Evolutionary conservation across 2,329 filamentous ascomycete species (phyloP).

Genomic region (Aspergillus sclerotialis): DNA sequence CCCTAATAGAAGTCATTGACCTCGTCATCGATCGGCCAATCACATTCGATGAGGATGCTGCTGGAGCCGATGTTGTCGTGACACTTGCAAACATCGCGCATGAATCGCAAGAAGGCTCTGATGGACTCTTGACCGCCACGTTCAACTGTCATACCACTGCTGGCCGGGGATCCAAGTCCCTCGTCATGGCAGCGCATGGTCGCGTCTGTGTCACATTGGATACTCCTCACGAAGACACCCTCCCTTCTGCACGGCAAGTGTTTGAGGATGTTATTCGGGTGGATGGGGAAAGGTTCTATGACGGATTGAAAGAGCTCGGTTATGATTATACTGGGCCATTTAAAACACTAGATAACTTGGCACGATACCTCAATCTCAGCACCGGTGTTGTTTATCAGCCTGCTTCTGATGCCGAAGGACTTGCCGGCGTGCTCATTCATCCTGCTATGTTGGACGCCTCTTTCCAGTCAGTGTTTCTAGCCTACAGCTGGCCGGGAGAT

Average conservation of each 20-base stretch:
- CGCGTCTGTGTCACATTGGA: no score
- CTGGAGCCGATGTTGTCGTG: slow-evolving; percentile 1
- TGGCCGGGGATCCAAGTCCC: neutral
- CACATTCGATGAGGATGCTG: slow-evolving; percentile 1
- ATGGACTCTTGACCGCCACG: neutral
- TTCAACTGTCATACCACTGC: slow-evolving; percentile 1
- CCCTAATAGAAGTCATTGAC: slow-evolving; percentile 1
- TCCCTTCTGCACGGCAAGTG: slow-evolving; percentile 2
- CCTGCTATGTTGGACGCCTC: slow-evolving; percentile 14
- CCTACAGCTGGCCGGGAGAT: slow-evolving; percentile 12
- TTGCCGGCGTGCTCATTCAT: slow-evolving; percentile 6
- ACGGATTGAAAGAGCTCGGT: slow-evolving; percentile 2
- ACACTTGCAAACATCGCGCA: slow-evolving; percentile 1
- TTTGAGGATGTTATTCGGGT: slow-evolving; percentile 3
- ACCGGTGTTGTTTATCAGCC: slow-evolving; percentile 1
- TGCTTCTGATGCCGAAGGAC: neutral
- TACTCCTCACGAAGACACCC: no score
- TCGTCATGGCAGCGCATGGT: no score
- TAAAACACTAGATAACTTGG: neutral
- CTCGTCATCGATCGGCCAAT: slow-evolving; percentile 2
- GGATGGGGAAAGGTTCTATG: slow-evolving; percentile 3
- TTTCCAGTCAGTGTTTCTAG: slow-evolving; percentile 19
- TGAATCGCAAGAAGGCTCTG: neutral
- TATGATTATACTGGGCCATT: neutral
- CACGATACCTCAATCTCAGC: slow-evolving; percentile 3